Evolutionary conservation across 108 stramenopile genomes (phyloP), one percentile per base, ranked within the genome.

Genomic region (Mayamaea pseudoterrestris): DNA sequence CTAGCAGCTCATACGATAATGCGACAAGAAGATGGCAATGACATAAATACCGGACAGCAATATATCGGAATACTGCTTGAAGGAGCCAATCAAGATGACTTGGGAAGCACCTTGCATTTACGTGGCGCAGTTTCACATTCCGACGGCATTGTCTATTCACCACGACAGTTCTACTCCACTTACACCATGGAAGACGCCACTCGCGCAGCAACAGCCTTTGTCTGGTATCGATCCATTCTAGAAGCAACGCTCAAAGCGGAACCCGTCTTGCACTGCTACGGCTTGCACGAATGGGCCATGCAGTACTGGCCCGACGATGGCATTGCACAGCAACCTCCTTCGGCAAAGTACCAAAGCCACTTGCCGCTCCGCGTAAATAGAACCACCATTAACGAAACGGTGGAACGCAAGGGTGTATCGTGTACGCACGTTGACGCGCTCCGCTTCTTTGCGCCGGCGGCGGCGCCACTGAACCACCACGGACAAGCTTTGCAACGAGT

Each of bases 241-340:
- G 44, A 67, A 30, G 53, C 68, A 35, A 81, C 81, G 2, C 35
- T 78, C 16, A 20, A 41, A 9, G 68, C 70, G 13, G 81, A 89
- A 16, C 93, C 95, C 0, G 55, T 92, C 24, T 49, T 91, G 32
- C 74, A 83, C 47, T 96, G 95, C 61, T 77, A 81, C 56, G 93
- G 93, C n/a, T 59, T 93, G 23, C 95, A 96, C 64, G 95, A 96
- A 57, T 96, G 93, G 93, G 95, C 95, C 18, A 96, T 96, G 95
- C 88, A 91, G 20, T 96, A 96, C 47, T 76, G 76, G 28, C 83
- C 80, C 1, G 42, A 53, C 27, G 73, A 73, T 4, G 61, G 60
- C 8, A 53, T 53, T 17, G 52, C 65, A 6, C 71, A 74, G 5
- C 71, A 58, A 1, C 60, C 71, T 17, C 30, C 35, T 6, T 72